Base-by-base conservation (phyloP, 1,284 basidiomycete genomes). In the Microbotryum saponariae region DNA sequence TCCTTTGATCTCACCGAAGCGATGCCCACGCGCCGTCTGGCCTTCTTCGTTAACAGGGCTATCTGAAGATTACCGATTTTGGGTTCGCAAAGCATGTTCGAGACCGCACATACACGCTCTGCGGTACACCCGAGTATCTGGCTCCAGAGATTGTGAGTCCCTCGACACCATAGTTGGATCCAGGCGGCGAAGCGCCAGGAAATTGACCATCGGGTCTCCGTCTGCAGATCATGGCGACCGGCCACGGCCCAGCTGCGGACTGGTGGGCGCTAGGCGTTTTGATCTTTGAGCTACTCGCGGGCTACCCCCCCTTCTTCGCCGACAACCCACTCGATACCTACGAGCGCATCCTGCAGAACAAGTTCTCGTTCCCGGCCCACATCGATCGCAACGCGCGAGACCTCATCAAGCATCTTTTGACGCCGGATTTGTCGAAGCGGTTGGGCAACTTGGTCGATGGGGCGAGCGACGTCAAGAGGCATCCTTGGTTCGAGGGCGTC, bases 231-330 rank as follows among this genome's bases (percentile, higher is more conserved):
- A 61, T 60, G 42, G 78, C 77, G 0, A 79, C 78, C 54, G 79
- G 79, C 4, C 79, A 81, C 65, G 78, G 78, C 3, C 78, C 79
- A 69, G 78, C 79, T 2, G 79, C 78, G 61, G 93, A 97, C 74
- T 97, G 92, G 91, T 97, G 93, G 93, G 89, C 89, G 68, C 88
- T 97, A 73, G 93, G 93, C 33, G 96, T 92, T 62, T 94, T 97
- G 85, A 78, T 97, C 62, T 92, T 89, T 74, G 93, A 97, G 78
- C 92, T 94, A 83, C 78, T 91, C 76, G 88, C 87, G 45, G 90
- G 89, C 45, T 90, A 59, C n/a, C 74, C 71, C 4, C 69, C 70
- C 16, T 72, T 72, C 66, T 72, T 64, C 44, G 71, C 68, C 62
- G 70, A 71, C 53, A 58, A 54, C n/a, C 69, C 70, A 0, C 58